Evolutionary conservation across 192 early-diverging fungal species (phyloP).

Genomic region (Backusella tuberculispora): DNA sequence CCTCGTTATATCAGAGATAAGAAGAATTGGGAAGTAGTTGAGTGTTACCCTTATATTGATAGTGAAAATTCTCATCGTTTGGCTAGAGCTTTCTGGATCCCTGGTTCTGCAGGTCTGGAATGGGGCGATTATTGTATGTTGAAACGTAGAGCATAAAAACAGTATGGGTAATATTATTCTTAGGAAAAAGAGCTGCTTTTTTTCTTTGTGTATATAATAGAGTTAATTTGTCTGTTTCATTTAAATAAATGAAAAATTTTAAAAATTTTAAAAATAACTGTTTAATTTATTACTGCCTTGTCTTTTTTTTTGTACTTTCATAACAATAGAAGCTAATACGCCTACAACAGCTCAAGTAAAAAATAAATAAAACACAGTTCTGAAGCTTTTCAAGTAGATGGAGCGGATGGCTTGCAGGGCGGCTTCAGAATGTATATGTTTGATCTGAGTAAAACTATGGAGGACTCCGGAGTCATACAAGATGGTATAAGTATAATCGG

Average conservation of each 20-base stretch:
- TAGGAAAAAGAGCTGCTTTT: not conserved
- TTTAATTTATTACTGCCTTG: too few relatives aligned
- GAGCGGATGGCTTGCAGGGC: not conserved
- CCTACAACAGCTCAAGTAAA: not conserved
- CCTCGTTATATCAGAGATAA: conserved; percentile 56
- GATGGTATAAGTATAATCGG: not conserved
- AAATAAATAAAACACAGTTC: not conserved
- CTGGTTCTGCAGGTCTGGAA: conserved; percentile 45
- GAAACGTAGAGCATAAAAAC: conserved; percentile 29
- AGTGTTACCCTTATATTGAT: conserved; percentile 70
- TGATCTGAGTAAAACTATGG: not conserved
- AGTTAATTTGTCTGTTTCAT: not conserved
- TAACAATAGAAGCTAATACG: not conserved
- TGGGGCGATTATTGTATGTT: conserved; percentile 72
- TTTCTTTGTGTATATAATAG: not conserved
- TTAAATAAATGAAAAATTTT: too few relatives aligned
- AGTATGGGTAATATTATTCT: too few relatives aligned
- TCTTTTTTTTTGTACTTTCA: not conserved
- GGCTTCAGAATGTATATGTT: not conserved
- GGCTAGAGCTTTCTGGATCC: conserved; percentile 61
- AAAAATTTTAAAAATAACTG: not conserved
- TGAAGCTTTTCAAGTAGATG: not conserved
- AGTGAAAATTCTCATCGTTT: conserved; percentile 50
- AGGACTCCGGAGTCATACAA: not conserved
- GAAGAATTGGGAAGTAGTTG: conserved; percentile 58